Base-by-base conservation (phyloP, 2,329 filamentous ascomycete species). In the Monosporascus sp. region DNA sequence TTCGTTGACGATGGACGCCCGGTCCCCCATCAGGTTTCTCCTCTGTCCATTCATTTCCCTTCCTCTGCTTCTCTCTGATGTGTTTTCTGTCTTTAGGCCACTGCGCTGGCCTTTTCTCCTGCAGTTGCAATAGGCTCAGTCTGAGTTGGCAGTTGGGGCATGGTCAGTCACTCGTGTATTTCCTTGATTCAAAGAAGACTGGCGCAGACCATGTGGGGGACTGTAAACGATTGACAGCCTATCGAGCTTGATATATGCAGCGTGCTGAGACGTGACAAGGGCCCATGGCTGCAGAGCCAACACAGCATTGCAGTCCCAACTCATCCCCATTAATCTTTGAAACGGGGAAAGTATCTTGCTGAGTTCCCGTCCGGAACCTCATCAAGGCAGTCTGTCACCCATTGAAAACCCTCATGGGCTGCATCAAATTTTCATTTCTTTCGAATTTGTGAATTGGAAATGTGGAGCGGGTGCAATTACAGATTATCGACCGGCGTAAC, bases 21-120 rank as follows among this genome's bases (percentile, higher is more conserved):
- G 22, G 35, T 8, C 43, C 27, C 16, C 45, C 40, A 14, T 26
- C 50, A 49, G 49, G 44, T 45, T 52, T 16, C 43, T 46, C 16
- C n/a, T 22, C 20, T 24, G 43, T 37, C 52, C 49, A 50, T 51
- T 52, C 45, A 38, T 50, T 52, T 46, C 37, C 53, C 58, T 49
- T 50, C 43, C 46, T 53, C 49, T 19, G 48, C 48, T 40, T 38
- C 56, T 52, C 38, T 50, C 48, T 52, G 48, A 48, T 46, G 37
- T 24, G 43, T 46, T 46, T 46, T 46, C 31, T n/a, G 22, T 31
- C 43, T 46, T 46, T 26, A 24, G 55, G 72, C 66, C 64, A 70
- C 69, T 78, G 75, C 72, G 77, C 65, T 78, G 77, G 74, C 76
- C 70, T 62, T 59, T 59, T 60, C 62, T 63, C 56, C 72, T 72